These are phyloP conservation scores for Gillenia trifoliata DNA, from an alignment of 306 rosid genomes.

Conservation along the genomic window DNA sequence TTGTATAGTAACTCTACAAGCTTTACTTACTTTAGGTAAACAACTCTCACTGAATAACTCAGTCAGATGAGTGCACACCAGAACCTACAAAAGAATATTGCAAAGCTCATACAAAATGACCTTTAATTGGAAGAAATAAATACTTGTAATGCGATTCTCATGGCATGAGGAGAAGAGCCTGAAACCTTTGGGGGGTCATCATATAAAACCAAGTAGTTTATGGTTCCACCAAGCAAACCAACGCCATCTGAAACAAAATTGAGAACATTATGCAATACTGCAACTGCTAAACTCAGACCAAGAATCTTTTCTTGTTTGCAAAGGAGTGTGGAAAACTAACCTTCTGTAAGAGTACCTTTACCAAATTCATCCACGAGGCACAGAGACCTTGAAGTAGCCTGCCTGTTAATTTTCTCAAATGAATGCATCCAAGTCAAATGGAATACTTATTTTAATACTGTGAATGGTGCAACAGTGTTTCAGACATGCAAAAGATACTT, in stretches of 20 bases:
- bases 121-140: not conserved
- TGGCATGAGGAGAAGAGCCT: constrained; percentile 21
- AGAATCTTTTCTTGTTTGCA: not conserved
- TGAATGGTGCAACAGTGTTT: not conserved
- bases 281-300: constrained; percentile 11
- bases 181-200: constrained; percentile 81
- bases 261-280: constrained; percentile 15
- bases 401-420: constrained; percentile 45
- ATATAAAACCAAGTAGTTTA: constrained; percentile 59
- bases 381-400: constrained; percentile 73
- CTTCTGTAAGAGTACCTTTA: constrained; percentile 97
- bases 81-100: constrained; percentile 54
- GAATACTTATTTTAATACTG: not conserved
- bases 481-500: not conserved
- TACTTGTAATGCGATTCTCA: not conserved
- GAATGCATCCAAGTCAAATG: not conserved
- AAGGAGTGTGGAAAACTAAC: constrained; percentile 40
- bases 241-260: constrained; percentile 65
- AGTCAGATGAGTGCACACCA: constrained; percentile 88
- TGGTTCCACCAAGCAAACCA: constrained; percentile 92
- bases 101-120: not conserved
- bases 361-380: constrained; percentile 95
- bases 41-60: constrained; percentile 75
- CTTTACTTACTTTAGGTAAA: constrained; percentile 47
- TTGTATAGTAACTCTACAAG: constrained; percentile 17